These are phyloP conservation scores for Candida dendrica DNA, from an alignment of 805 yeast genomes.

Conservation along the genomic window DNA sequence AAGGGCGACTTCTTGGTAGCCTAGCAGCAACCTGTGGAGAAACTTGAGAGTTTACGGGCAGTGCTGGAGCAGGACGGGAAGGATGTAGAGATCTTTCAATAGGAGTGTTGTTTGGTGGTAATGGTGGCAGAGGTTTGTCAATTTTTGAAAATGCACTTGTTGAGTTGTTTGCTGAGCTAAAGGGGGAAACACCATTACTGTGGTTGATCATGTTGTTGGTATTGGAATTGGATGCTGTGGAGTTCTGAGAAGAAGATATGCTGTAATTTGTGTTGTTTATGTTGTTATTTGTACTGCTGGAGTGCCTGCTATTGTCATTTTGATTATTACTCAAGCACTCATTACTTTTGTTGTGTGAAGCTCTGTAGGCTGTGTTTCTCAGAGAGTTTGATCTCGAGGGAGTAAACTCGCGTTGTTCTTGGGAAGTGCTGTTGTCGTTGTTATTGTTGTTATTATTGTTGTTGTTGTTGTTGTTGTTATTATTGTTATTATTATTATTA, in stretches of 20 bases:
- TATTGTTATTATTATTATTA: too few species aligned
- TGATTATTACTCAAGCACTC: neutral
- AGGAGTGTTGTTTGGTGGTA: slow-evolving; percentile 23
- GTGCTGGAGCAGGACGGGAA: slow-evolving; percentile 22
- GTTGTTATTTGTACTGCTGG: neutral
- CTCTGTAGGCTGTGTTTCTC: neutral
- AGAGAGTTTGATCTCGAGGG: neutral
- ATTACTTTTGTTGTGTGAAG: neutral
- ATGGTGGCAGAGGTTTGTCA: slow-evolving; percentile 35
- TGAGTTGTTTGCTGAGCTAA: neutral
- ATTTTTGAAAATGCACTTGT: slow-evolving; percentile 7
- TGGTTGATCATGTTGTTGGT: neutral
- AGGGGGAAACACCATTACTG: neutral
- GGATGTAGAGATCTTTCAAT: slow-evolving; percentile 14
- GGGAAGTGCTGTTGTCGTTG: neutral
- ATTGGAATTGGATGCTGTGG: slow-evolving; percentile 1
- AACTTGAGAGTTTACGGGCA: slow-evolving; percentile 43
- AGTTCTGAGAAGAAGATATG: neutral
- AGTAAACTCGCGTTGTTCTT: neutral
- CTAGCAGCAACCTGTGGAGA: slow-evolving; percentile 75
- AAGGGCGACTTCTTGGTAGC: slow-evolving; percentile 72
- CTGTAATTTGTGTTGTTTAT: neutral
- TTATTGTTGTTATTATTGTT: neutral
- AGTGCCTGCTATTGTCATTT: too few species aligned
- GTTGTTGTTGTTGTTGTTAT: slow-evolving; percentile 11